These are phyloP conservation scores for Dendrobium chrysotoxum DNA, from an alignment of 106 monocot genomes.

Conservation along the genomic window DNA sequence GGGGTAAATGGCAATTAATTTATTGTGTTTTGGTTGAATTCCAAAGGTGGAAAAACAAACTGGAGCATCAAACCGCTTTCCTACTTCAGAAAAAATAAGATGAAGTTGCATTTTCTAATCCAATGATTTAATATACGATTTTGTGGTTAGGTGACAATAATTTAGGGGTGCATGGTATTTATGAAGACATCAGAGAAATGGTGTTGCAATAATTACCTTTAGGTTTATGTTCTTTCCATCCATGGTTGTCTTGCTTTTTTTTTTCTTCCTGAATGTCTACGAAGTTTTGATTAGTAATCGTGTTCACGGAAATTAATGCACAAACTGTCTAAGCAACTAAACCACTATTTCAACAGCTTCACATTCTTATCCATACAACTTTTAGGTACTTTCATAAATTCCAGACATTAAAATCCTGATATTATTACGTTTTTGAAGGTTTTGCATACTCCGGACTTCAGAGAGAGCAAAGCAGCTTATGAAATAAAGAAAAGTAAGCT, in stretches of 20 bases:
- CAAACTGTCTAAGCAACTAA: neutral
- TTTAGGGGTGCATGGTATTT: too few species aligned
- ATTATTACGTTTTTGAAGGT: constrained; percentile 7
- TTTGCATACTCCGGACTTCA: constrained; percentile 14
- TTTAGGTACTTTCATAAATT: neutral
- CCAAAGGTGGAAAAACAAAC: neutral
- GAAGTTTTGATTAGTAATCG: neutral
- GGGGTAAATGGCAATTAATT: neutral
- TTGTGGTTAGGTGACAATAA: neutral
- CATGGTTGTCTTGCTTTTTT: too few species aligned
- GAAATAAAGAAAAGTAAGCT: constrained; percentile 20
- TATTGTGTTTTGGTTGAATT: neutral
- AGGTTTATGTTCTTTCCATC: neutral
- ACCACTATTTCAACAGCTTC: too few species aligned
- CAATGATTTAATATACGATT: neutral
- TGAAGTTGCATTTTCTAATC: neutral
- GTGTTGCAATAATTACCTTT: too few species aligned
- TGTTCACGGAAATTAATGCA: neutral
- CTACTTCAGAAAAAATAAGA: neutral
- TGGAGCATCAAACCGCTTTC: neutral
- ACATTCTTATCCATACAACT: too few species aligned
- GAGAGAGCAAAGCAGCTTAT: constrained; percentile 12
- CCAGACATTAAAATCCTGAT: neutral
- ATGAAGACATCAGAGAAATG: too few species aligned
- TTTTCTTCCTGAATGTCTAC: neutral